Evolutionary conservation across 306 rosid species (phyloP).

Genomic region (Corylus avellana): DNA sequence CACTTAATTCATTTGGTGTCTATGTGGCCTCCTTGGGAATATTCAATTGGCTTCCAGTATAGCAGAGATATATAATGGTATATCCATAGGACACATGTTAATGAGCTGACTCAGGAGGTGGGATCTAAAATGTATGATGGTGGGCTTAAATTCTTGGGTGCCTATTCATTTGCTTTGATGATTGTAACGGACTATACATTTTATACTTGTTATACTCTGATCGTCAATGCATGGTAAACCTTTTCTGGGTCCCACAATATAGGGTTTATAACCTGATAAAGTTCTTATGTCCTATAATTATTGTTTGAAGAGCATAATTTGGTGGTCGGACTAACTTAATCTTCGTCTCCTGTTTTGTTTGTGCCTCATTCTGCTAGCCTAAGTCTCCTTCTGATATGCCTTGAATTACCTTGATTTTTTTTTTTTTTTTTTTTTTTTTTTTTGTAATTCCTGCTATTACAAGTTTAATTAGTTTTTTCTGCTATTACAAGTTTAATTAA

Average conservation of each 20-base stretch:
- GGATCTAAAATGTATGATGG: not conserved
- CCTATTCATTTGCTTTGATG: not conserved
- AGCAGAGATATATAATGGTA: not conserved
- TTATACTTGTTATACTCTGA: not conserved
- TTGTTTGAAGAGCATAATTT: not conserved
- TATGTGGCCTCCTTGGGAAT: not conserved
- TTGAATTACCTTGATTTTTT: conserved; percentile 5
- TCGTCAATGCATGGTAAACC: not conserved
- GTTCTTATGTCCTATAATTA: not conserved
- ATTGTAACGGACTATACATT: not conserved
- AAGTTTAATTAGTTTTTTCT: not conserved
- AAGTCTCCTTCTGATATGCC: not conserved
- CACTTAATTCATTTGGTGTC: not conserved
- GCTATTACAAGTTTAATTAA: conserved; percentile 1
- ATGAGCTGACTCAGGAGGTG: not conserved
- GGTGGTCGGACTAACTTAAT: not conserved
- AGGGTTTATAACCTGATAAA: conserved; percentile 2
- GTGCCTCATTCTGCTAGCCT: conserved; percentile 21
- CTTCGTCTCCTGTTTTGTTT: not conserved
- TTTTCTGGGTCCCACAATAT: conserved; percentile 19
- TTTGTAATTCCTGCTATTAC: not conserved
- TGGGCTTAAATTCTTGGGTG: not conserved
- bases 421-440: conserved; percentile 6
- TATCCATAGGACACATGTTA: not conserved
- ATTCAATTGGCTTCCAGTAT: not conserved